phyloP scores from a whole-genome alignment of 2,329 filamentous ascomycete genomes.

The Colletotrichum tofieldiae region DNA sequence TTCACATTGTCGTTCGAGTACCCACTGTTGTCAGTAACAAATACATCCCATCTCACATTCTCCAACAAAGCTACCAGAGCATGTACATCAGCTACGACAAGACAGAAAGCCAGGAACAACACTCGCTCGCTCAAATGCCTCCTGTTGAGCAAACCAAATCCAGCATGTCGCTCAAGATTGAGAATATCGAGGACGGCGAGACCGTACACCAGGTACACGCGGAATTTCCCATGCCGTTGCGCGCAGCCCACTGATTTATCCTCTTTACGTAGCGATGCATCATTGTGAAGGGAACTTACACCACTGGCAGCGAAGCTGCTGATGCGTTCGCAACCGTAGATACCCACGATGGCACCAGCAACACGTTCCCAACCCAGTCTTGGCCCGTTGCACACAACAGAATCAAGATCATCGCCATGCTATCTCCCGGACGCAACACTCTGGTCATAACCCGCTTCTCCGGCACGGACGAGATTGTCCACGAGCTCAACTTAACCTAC shows the following conservation, averaged over 20 bases:
- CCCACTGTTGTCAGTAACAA: not conserved
- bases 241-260: not conserved
- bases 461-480: not conserved
- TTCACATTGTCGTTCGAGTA: not conserved
- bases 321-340: constrained; percentile 19
- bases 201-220: constrained; percentile 25
- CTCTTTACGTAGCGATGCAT: constrained; percentile 20
- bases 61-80: not conserved
- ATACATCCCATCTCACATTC: not conserved
- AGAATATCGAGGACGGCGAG: constrained; percentile 21
- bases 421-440: constrained; percentile 29
- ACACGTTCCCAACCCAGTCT: constrained; percentile 31
- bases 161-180: constrained; percentile 6
- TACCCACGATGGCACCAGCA: not conserved
- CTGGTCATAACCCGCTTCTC: constrained; percentile 12
- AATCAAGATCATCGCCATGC: constrained; percentile 32
- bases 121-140: not conserved
- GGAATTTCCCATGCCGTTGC: no score
- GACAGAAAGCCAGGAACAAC: not conserved
- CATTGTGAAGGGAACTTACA: constrained; percentile 26
- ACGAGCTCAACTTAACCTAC: constrained; percentile 67
- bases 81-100: constrained; percentile 10
- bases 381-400: constrained; percentile 24
- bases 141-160: not conserved
- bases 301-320: not conserved